Evolutionary conservation across 768 basidiomycete genomes (phyloP).

Genomic region (Pholiota conissans): DNA sequence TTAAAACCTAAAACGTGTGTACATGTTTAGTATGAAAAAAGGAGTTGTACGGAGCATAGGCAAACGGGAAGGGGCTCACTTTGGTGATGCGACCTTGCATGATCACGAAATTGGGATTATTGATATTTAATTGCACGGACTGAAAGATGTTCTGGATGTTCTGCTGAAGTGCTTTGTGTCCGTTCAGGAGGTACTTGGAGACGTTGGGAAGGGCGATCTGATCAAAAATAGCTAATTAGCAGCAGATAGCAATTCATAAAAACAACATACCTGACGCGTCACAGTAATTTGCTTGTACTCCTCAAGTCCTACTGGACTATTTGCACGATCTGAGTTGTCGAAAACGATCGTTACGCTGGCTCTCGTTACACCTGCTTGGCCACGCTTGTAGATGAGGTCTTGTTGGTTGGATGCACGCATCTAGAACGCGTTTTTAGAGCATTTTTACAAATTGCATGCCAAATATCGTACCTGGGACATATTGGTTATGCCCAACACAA

Average conservation of each 20-base stretch:
- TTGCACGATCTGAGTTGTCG: conserved; percentile 89
- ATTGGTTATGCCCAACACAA: conserved; percentile 96
- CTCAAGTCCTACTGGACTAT: conserved; percentile 82
- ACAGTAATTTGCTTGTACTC: conserved; percentile 89
- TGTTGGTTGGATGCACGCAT: conserved; percentile 95
- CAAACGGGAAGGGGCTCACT: too few relatives aligned
- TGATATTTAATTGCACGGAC: conserved; percentile 97
- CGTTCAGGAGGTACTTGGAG: conserved; percentile 94
- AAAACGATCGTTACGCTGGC: conserved; percentile 99
- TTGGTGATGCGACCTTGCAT: conserved; percentile 99
- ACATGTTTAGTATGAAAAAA: too few relatives aligned
- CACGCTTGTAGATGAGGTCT: conserved; percentile 98
- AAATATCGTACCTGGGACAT: conserved; percentile 69
- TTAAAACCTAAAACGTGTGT: conserved; percentile 79
- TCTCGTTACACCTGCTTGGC: conserved; percentile 95
- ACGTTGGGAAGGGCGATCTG: conserved; percentile 92
- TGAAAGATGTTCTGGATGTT: conserved; percentile 91
- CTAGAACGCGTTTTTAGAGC: conserved; percentile 37
- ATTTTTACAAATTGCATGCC: not conserved
- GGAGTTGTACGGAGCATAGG: too few relatives aligned
- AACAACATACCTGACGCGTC: conserved; percentile 79
- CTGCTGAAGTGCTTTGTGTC: conserved; percentile 88
- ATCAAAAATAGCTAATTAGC: not conserved
- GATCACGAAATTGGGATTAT: conserved; percentile 98
- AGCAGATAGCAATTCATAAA: not conserved